Conservation (phyloP, 371 early-diverging fungal genomes). For the Antonospora locustae region DNA sequence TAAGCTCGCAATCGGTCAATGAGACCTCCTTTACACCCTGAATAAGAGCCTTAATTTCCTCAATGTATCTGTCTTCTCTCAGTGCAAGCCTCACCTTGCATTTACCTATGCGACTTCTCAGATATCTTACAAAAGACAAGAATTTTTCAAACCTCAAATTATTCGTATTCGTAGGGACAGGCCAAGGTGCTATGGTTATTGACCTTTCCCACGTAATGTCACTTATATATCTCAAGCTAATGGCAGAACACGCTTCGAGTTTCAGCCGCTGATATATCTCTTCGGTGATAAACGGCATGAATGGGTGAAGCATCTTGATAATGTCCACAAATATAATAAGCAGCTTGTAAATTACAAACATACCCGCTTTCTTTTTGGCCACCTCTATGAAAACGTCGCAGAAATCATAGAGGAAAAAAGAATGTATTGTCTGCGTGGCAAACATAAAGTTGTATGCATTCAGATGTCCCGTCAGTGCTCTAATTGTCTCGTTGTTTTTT, state of each 20-base stretch:
- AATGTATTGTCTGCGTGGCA: slow-evolving; percentile 71
- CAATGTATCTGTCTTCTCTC: too few relatives aligned
- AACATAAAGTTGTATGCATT: slow-evolving; percentile 78
- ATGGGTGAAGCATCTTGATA: slow-evolving; percentile 79
- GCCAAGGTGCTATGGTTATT: too few relatives aligned
- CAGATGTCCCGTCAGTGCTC: slow-evolving; percentile 63
- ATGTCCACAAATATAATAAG: slow-evolving; percentile 73
- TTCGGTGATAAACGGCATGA: slow-evolving; percentile 97
- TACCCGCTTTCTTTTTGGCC: slow-evolving; percentile 26
- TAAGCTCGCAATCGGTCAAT: too few relatives aligned
- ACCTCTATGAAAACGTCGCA: slow-evolving; percentile 88
- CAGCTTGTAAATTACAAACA: slow-evolving; percentile 39
- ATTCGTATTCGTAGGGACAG: too few relatives aligned
- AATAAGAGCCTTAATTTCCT: too few relatives aligned
- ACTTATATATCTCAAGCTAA: slow-evolving; percentile 26
- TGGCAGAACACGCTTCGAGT: slow-evolving; percentile 43
- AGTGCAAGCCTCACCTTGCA: too few relatives aligned
- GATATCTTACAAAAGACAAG: too few relatives aligned
- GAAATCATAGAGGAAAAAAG: slow-evolving; percentile 84
- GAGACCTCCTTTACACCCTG: too few relatives aligned
- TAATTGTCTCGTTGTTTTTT: slow-evolving; percentile 67
- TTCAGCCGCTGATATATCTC: slow-evolving; percentile 85
- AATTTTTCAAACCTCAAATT: too few relatives aligned
- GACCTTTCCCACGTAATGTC: too few relatives aligned
- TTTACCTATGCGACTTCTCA: too few relatives aligned